These are phyloP conservation scores for Scytalidium lignicola DNA, from an alignment of 2,329 filamentous ascomycete genomes.

Conservation along the genomic window DNA sequence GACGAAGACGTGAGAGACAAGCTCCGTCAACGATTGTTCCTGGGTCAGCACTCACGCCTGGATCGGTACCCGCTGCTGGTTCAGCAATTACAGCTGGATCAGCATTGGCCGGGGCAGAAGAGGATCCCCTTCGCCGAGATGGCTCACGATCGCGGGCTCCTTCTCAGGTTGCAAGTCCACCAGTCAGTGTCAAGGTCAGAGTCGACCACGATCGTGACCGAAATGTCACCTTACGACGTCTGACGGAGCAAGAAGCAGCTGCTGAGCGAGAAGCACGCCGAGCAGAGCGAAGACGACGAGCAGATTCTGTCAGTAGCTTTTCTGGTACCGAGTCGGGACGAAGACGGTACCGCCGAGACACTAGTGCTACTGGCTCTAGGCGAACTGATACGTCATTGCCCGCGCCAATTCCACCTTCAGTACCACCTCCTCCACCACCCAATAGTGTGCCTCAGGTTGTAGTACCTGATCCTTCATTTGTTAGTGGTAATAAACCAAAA, in stretches of 20 bases:
- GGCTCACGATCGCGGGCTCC: conserved; percentile 13
- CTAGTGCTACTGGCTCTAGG: conserved; percentile 33
- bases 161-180: conserved; percentile 33
- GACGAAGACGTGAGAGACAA: conserved; percentile 39
- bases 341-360: conserved; percentile 49
- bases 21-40: conserved; percentile 20
- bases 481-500: conserved; percentile 46
- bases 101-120: conserved; percentile 43
- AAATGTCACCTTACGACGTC: conserved; percentile 55
- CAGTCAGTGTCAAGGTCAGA: conserved; percentile 54
- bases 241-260: conserved; percentile 56
- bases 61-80: conserved; percentile 38
- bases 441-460: not conserved
- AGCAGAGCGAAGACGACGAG: conserved; percentile 35
- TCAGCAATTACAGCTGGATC: conserved; percentile 41
- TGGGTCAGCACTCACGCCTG: not conserved
- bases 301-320: conserved; percentile 50
- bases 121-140: conserved; percentile 25
- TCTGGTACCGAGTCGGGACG: conserved; percentile 50
- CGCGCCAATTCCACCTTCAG: conserved; percentile 12
- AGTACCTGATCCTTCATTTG: conserved; percentile 45
- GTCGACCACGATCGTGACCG: conserved; percentile 55
- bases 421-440: conserved; percentile 44
- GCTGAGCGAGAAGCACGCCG: conserved; percentile 27
- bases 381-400: conserved; percentile 25